phyloP scores from a whole-genome alignment of 2,329 filamentous ascomycete genomes.

The Coniochaeta sp. region DNA sequence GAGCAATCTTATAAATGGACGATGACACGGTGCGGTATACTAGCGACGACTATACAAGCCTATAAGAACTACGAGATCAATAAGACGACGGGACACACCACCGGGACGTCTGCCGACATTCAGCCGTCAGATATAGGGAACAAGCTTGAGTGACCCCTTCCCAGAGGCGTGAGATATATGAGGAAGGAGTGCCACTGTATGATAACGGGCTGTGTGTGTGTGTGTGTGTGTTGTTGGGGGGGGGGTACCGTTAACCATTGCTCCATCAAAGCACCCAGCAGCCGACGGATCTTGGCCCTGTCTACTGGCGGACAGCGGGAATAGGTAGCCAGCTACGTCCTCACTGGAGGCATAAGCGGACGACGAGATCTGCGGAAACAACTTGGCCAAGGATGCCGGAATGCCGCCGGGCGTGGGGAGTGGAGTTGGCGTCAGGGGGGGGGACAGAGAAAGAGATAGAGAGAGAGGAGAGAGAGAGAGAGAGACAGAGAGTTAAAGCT shows the following conservation, averaged over 20 bases:
- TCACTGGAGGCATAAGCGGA: slow-evolving; percentile 7
- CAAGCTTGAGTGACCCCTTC: not conserved
- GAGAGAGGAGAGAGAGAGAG: not conserved
- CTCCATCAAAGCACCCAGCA: not conserved
- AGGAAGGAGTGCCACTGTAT: not conserved
- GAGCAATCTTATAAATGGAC: not conserved
- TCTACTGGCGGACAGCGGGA: not conserved
- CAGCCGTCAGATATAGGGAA: slow-evolving; percentile 18
- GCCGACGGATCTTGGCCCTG: not conserved
- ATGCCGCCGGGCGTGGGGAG: slow-evolving; percentile 16
- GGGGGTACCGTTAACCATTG: no score
- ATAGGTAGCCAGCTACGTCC: not conserved
- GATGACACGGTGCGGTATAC: not conserved
- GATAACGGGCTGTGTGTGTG: no score
- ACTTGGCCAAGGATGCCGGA: slow-evolving; percentile 12
- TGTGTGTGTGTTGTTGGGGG: no score
- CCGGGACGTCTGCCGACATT: slow-evolving; percentile 15
- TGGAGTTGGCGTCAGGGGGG: slow-evolving; percentile 11
- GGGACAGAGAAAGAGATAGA: no score
- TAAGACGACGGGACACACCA: slow-evolving; percentile 5
- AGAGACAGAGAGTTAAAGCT: not conserved
- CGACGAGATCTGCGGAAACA: not conserved
- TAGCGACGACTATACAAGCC: slow-evolving; percentile 10
- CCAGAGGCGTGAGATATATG: not conserved
- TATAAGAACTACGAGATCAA: slow-evolving; percentile 9